Evolutionary conservation across 2,329 filamentous ascomycete species (phyloP), one percentile per base, ranked within the genome.

Genomic region (Teratosphaeria gauchensis): DNA sequence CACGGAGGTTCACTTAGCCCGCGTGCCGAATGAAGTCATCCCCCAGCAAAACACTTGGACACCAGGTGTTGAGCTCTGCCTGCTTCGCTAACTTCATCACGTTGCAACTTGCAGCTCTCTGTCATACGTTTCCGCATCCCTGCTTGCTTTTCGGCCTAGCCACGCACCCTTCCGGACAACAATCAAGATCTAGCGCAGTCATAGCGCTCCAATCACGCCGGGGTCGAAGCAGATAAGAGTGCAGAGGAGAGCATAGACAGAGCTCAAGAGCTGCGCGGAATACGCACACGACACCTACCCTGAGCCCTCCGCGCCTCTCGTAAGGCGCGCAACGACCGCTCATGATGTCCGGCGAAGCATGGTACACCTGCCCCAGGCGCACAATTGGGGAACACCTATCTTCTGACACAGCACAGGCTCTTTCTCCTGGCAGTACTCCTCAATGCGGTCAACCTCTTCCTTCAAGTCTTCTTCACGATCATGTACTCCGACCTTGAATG

Each of bases 401-500:
- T 53, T 51, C 21, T 56, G 21, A 19, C 38, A 28, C 21, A 24
- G n/a, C 5, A 9, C 64, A 72, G 94, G 94, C 82, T 99, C 75
- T 99, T 95, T 81, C 86, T 99, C 71, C 83, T 99, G 78, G 87
- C 92, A 78, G 95, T 99, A 77, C 84, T 99, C 75, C 95, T 99
- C 82, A 99, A 99, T 81, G 94, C 94, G 80, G 92, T 99, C 85
- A 99, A 99, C 82, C 84, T 99, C 73, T 99, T 99, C 78, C 84
- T 99, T 59, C 95, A 99, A 81, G 94, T 99, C 70, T 99, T 99
- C 84, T 99, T 99, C 81, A 99, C 94, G 60, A 99, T 99, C 74
- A 99, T 99, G 95, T 99, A 97, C 80, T 96, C 90, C 77, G 94
- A 99, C 83, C 79, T 99, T 71, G 94, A 99, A 88, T 99, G 94